These are phyloP conservation scores for Clitoria ternatea DNA, from an alignment of 306 rosid species.

Conservation along the genomic window DNA sequence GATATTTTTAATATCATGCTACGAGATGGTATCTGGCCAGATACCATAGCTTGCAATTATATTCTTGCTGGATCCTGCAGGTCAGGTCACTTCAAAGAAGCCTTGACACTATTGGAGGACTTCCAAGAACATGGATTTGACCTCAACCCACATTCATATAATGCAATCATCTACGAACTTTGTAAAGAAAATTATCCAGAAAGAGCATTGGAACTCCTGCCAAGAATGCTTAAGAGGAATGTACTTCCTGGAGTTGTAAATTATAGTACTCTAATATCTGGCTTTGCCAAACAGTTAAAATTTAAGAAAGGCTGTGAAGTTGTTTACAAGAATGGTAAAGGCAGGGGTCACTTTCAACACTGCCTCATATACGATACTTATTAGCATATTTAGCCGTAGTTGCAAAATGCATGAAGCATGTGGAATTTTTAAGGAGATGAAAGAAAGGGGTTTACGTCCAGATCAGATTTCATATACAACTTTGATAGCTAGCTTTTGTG, in stretches of 20 bases:
- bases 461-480: conserved; percentile 50
- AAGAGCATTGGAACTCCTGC: too few relatives aligned
- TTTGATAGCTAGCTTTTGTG: conserved; percentile 46
- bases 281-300: too few relatives aligned
- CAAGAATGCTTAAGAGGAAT: conserved; percentile 60
- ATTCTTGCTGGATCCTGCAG: conserved; percentile 43
- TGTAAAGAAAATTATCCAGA: conserved; percentile 41
- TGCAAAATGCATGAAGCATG: conserved; percentile 34
- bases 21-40: conserved; percentile 24
- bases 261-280: conserved; percentile 47
- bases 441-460: conserved; percentile 31
- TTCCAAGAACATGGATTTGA: too few relatives aligned
- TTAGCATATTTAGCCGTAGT: too few relatives aligned
- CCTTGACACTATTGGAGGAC: conserved; percentile 39
- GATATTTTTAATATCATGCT: too few relatives aligned
- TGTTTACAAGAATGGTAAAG: too few relatives aligned
- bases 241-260: conserved; percentile 44
- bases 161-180: conserved; percentile 39
- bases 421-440: conserved; percentile 37
- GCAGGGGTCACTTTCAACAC: too few relatives aligned
- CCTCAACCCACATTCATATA: conserved; percentile 49
- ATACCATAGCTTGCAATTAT: conserved; percentile 58
- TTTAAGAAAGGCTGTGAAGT: too few relatives aligned
- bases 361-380: conserved; percentile 42
- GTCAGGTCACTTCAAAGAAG: conserved; percentile 36